Evolutionary conservation across 2,329 filamentous ascomycete species (phyloP), one percentile per base, ranked within the genome.

Genomic region (Pseudogymnoascus sp.): DNA sequence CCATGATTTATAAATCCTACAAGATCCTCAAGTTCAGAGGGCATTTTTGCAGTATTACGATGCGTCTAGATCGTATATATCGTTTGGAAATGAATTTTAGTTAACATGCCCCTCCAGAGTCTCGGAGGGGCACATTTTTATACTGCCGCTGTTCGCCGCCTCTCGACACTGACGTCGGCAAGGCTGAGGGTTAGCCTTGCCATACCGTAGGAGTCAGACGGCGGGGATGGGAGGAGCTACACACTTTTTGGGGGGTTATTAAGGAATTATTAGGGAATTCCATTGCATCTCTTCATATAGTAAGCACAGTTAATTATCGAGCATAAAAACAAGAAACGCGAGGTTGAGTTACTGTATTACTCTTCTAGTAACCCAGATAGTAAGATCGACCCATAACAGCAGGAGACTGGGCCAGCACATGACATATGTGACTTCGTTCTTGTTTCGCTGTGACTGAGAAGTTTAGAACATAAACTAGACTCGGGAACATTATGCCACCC

Each of bases 1-100:
- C 90, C 90, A 77, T 96, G 89, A 76, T 90, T 89, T 65, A 97
- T 89, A 77, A 97, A 97, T 74, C 92, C 91, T 66, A 97, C 91
- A 62, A 96, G 86, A 91, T 96, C 88, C 78, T 91, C 88, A 51
- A 92, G 75, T 78, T 92, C 88, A 47, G 87, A 87, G 62, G 88
- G 83, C 89, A 93, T 92, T 34, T 68, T 81, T 47, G 16, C 47
- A 14, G 51, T 34, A 14, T 34, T 34, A 18, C 21, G 11, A 57
- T 57, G 29, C 29, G 29, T 18, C 5, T 34, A 34, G 16, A 36
- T 21, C 29, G 29, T 57, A 21, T 57, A 34, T 57, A 18, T 34
- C 51, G 51, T 18, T 34, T 34, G 10, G 29, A 57, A 57, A 57
- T 57, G 29, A 57, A 57, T 21, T 57, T 57, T 57, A 12, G 26